Evolutionary conservation across 2,329 filamentous ascomycete genomes (phyloP).

Genomic region (Pezicula carpinea): DNA sequence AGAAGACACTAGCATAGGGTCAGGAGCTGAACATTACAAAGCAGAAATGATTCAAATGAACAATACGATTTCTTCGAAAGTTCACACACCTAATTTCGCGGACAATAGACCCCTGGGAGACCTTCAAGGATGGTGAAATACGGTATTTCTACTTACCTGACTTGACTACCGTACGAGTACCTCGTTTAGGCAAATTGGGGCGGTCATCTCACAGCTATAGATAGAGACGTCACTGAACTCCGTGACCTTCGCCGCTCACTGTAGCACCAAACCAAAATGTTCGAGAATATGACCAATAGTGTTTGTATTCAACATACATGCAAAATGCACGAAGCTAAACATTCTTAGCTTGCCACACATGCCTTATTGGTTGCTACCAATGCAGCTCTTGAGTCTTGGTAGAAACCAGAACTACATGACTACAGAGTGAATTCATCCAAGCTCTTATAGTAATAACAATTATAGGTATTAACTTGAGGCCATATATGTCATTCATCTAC

Average conservation of each 20-base stretch:
- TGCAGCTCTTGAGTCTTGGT: too few species aligned
- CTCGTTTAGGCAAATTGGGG: slow-evolving; percentile 3
- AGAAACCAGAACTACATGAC: slow-evolving; percentile 2
- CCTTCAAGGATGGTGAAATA: slow-evolving; percentile 9
- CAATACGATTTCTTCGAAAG: slow-evolving; percentile 6
- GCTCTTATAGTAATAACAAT: slow-evolving; percentile 9
- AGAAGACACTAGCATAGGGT: not conserved
- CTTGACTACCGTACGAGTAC: not conserved
- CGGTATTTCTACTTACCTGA: slow-evolving; percentile 8
- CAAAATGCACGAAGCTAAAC: not conserved
- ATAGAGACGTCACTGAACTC: slow-evolving; percentile 11
- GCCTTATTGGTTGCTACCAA: slow-evolving; percentile 2
- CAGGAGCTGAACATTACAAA: slow-evolving; percentile 3
- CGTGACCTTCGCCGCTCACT: slow-evolving; percentile 7
- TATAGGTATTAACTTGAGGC: not conserved
- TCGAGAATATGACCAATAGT: slow-evolving; percentile 11
- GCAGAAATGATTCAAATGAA: slow-evolving; percentile 10
- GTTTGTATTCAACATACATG: not conserved
- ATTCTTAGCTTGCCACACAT: slow-evolving; percentile 6
- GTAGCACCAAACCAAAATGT: slow-evolving; percentile 6
- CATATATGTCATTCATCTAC: slow-evolving; percentile 1
- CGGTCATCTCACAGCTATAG: slow-evolving; percentile 7
- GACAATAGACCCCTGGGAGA: slow-evolving; percentile 8
- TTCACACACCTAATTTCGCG: slow-evolving; percentile 7
- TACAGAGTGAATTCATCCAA: slow-evolving; percentile 8